A percentile compares a stretch with the other conserved stretches of the same genome.
Evolutionary conservation across 2,329 filamentous ascomycete genomes (phyloP).

Genomic region (Pestalotiopsis sp.): DNA sequence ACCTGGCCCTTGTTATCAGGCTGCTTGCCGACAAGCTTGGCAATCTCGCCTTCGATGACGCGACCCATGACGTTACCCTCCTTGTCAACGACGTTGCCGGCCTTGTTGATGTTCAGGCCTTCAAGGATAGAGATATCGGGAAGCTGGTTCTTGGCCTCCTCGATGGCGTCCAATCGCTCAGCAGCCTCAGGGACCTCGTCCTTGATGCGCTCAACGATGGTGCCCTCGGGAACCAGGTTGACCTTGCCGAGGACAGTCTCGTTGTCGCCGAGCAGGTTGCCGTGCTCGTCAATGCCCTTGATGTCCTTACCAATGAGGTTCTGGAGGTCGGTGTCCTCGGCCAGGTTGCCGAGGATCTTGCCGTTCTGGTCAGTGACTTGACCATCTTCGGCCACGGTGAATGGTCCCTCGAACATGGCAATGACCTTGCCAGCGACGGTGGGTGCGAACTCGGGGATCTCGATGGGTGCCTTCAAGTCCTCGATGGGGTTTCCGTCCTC

Average conservation of each 20-base stretch:
- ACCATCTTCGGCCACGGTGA: conserved; percentile 48
- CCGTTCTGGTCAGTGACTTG: conserved; percentile 50
- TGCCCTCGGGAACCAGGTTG: conserved; percentile 48
- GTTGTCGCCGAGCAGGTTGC: conserved; percentile 68
- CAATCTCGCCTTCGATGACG: conserved; percentile 42
- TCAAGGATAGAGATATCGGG: conserved; percentile 36
- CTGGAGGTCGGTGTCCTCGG: conserved; percentile 31
- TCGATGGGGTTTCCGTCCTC: not conserved
- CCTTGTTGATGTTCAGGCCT: conserved; percentile 45
- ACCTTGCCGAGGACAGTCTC: conserved; percentile 67
- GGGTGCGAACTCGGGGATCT: conserved; percentile 34
- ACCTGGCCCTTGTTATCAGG: conserved; percentile 47
- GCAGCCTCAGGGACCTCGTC: conserved; percentile 33
- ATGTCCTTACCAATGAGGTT: conserved; percentile 58
- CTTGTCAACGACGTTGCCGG: conserved; percentile 47
- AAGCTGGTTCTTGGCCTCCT: conserved; percentile 24
- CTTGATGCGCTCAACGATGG: conserved; percentile 37
- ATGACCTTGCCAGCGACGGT: conserved; percentile 34
- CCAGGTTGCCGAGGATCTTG: conserved; percentile 35
- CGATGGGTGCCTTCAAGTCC: conserved; percentile 20
- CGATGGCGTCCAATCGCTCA: conserved; percentile 32
- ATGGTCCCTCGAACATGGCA: conserved; percentile 34
- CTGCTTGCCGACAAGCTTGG: conserved; percentile 43
- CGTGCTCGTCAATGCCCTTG: conserved; percentile 67
- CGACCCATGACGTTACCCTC: conserved; percentile 45